Evolutionary conservation across 495 filamentous ascomycete genomes (phyloP).

Genomic region (Xylaria palmicola): DNA sequence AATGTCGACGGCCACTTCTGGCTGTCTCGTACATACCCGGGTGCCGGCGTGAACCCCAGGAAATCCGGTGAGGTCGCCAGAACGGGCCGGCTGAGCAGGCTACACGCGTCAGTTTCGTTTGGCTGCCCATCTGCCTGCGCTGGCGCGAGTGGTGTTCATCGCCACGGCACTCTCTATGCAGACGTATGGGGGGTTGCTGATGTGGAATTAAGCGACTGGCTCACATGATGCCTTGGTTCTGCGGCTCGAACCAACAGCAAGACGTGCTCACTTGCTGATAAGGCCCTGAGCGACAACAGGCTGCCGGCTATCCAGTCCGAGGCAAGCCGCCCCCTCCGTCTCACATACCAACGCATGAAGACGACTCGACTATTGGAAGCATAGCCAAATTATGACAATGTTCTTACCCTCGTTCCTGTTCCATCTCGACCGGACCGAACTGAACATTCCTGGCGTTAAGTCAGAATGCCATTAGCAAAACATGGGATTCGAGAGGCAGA

Average conservation of each 20-base stretch:
- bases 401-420: background rate
- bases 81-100: background rate
- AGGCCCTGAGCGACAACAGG: background rate
- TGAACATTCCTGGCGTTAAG: no score
- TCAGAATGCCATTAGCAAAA: background rate
- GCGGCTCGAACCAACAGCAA: conserved; percentile 7
- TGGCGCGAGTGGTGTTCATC: background rate
- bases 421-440: no score
- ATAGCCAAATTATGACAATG: background rate
- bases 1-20: no score
- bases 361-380: background rate
- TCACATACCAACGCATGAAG: background rate
- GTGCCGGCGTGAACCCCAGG: no score
- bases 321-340: no score
- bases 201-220: background rate
- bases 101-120: background rate
- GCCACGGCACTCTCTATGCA: background rate
- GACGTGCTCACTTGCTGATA: background rate
- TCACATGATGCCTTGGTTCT: conserved; percentile 4
- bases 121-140: background rate
- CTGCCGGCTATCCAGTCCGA: no score
- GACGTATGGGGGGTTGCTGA: background rate
- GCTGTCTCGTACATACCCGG: no score
- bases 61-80: background rate
- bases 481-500: background rate